Percentiles rank a stretch among this genome's conserved stretches.
Evolutionary conservation across 805 yeast species (phyloP).

Genomic region (Tetrapisispora phaffii): DNA sequence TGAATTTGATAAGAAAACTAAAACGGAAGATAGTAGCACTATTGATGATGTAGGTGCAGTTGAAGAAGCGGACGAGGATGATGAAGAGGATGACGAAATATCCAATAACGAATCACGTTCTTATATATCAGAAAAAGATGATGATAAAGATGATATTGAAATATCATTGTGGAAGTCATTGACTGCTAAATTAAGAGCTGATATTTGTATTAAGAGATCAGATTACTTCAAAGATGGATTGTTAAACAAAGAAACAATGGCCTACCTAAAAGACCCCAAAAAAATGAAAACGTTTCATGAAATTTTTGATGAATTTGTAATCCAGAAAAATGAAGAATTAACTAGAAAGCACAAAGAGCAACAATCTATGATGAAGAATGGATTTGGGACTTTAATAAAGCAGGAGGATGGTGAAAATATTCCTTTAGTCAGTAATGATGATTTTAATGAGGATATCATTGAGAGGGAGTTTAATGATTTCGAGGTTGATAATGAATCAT

Average conservation of each 20-base stretch:
- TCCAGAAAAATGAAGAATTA: conserved; percentile 23
- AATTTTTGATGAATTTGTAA: conserved; percentile 23
- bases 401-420: conserved; percentile 27
- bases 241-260: conserved; percentile 58
- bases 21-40: not conserved
- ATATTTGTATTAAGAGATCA: conserved; percentile 59
- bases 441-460: conserved; percentile 8
- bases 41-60: conserved; percentile 23
- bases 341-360: conserved; percentile 23
- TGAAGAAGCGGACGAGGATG: conserved; percentile 33
- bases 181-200: conserved; percentile 71
- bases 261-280: conserved; percentile 52
- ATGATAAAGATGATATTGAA: conserved; percentile 61
- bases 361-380: conserved; percentile 34
- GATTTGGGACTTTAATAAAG: conserved; percentile 24
- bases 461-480: conserved; percentile 34
- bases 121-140: conserved; percentile 42
- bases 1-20: not conserved
- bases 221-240: conserved; percentile 51
- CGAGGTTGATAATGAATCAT: conserved; percentile 50
- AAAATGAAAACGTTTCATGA: conserved; percentile 52
- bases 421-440: conserved; percentile 4
- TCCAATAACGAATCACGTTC: conserved; percentile 35
- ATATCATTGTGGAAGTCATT: conserved; percentile 74
- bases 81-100: conserved; percentile 38